phyloP scores from a whole-genome alignment of 1,139 yeast genomes.

The Sugiyamaella xylanicola region DNA sequence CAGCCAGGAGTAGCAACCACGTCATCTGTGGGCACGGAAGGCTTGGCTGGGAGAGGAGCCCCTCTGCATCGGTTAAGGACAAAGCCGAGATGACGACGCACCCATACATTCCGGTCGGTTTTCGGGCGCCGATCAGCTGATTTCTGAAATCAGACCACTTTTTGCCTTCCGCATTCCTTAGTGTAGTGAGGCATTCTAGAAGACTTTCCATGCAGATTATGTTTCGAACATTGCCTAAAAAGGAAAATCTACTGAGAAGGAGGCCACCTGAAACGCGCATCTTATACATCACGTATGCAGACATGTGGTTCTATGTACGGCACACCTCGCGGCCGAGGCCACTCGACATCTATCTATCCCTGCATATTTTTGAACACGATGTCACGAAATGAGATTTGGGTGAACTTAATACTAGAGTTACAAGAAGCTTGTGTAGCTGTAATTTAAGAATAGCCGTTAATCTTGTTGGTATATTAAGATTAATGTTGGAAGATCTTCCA shows the following conservation, averaged over 20 bases:
- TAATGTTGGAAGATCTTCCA: conserved; percentile 10
- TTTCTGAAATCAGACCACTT: neutral
- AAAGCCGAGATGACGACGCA: neutral
- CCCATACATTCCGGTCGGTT: neutral
- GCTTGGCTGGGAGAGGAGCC: neutral
- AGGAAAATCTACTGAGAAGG: neutral
- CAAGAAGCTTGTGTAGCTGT: neutral
- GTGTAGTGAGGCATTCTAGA: neutral
- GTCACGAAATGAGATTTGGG: neutral
- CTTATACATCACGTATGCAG: neutral
- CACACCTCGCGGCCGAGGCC: neutral
- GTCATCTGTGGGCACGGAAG: neutral
- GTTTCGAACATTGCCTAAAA: neutral
- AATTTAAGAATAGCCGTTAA: conserved; percentile 1
- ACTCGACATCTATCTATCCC: neutral
- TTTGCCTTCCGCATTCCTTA: neutral
- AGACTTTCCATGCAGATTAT: neutral
- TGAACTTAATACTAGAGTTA: neutral
- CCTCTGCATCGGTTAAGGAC: neutral
- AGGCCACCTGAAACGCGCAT: neutral
- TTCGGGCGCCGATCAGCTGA: neutral
- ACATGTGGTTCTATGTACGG: conserved; percentile 1
- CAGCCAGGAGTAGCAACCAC: neutral
- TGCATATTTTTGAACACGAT: neutral
- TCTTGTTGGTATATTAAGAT: conserved; percentile 2